Conservation (phyloP, 2,329 filamentous ascomycete genomes). For the Colletotrichum theobromicola region DNA sequence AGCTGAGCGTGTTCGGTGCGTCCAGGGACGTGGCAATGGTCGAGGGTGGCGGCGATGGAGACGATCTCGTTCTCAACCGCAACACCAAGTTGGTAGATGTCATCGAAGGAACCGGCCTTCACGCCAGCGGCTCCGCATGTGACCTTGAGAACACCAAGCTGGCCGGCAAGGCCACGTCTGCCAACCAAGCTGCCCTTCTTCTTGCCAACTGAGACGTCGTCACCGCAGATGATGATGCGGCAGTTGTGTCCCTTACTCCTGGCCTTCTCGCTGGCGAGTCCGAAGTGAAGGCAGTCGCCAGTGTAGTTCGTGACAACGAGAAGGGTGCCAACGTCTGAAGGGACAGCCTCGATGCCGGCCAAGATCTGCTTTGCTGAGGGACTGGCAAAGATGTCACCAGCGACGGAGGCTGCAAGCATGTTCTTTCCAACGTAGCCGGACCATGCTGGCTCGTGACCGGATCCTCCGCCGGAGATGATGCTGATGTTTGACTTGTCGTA, state of each 20-base stretch:
- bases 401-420: slow-evolving; percentile 65
- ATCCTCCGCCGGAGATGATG: slow-evolving; percentile 61
- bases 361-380: slow-evolving; percentile 69
- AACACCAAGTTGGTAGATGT: slow-evolving; percentile 55
- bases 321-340: slow-evolving; percentile 60
- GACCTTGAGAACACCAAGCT: slow-evolving; percentile 64
- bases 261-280: slow-evolving; percentile 63
- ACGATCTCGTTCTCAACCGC: slow-evolving; percentile 58
- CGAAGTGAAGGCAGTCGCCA: slow-evolving; percentile 67
- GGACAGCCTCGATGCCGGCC: slow-evolving; percentile 60
- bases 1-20: slow-evolving; percentile 54
- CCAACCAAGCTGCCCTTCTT: slow-evolving; percentile 61
- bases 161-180: slow-evolving; percentile 65
- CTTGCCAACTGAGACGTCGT: slow-evolving; percentile 68
- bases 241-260: slow-evolving; percentile 58
- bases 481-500: slow-evolving; percentile 50
- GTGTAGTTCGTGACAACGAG: slow-evolving; percentile 71
- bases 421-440: slow-evolving; percentile 67
- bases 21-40: slow-evolving; percentile 65
- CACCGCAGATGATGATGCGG: slow-evolving; percentile 65
- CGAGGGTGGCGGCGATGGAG: slow-evolving; percentile 62
- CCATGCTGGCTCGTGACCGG: slow-evolving; percentile 67
- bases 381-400: slow-evolving; percentile 68
- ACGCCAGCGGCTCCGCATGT: slow-evolving; percentile 55
- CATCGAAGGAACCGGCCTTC: slow-evolving; percentile 49